Evolutionary conservation across 352 stramenopile species (phyloP).

Genomic region (Phytophthora meadii): DNA sequence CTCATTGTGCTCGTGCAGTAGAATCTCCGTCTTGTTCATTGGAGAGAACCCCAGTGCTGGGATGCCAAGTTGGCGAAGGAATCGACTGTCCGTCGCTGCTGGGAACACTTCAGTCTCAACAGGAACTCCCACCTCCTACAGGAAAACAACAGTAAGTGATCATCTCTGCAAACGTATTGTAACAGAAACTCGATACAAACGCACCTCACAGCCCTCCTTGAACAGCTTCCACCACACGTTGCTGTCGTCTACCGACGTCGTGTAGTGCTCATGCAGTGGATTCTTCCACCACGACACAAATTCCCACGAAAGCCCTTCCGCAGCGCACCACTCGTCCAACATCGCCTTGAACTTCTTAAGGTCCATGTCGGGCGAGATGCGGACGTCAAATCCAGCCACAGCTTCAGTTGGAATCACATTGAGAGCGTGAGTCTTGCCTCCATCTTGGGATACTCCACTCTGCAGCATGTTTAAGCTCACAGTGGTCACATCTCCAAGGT

Average conservation of each 20-base stretch:
- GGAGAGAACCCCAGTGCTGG: slow-evolving; percentile 94
- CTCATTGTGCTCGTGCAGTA: slow-evolving; percentile 98
- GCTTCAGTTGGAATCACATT: slow-evolving; percentile 95
- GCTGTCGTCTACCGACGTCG: slow-evolving; percentile 56
- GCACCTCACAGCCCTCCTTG: slow-evolving; percentile 50
- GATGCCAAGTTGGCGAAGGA: slow-evolving; percentile 91
- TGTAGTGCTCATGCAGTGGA: slow-evolving; percentile 67
- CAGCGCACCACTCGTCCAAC: slow-evolving; percentile 92
- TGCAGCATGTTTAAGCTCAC: slow-evolving; percentile 96
- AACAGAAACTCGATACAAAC: background rate
- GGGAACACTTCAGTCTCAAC: slow-evolving; percentile 94
- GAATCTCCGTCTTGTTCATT: slow-evolving; percentile 95
- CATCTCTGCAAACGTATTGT: background rate
- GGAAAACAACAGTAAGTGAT: background rate
- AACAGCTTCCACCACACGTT: slow-evolving; percentile 71
- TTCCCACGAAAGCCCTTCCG: slow-evolving; percentile 87
- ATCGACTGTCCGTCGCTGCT: slow-evolving; percentile 94
- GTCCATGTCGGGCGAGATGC: slow-evolving; percentile 91
- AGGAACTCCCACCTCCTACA: slow-evolving; percentile 60
- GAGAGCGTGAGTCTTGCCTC: slow-evolving; percentile 87
- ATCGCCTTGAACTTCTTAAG: slow-evolving; percentile 87
- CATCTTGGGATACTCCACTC: slow-evolving; percentile 85
- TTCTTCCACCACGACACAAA: slow-evolving; percentile 55
- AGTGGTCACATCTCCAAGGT: slow-evolving; percentile 95
- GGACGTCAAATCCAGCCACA: slow-evolving; percentile 93